Conservation (phyloP, 331 rosid genomes). For the Prunus yedoensis region DNA sequence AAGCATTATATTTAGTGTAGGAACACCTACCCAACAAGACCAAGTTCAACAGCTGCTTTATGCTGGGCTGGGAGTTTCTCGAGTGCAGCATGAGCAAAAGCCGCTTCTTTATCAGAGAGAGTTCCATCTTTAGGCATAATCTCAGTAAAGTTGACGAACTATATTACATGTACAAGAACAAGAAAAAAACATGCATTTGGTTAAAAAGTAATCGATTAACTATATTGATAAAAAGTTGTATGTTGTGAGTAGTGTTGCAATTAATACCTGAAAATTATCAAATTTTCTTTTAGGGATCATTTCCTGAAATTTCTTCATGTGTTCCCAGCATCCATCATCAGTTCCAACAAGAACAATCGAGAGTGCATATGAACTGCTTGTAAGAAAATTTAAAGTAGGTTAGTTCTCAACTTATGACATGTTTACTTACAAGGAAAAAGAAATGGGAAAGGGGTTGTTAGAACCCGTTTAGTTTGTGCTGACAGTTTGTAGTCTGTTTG, state of each 20-base stretch:
- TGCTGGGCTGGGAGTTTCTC: constrained; percentile 79
- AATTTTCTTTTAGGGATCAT: constrained; percentile 66
- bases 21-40: constrained; percentile 50
- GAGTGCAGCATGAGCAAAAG: constrained; percentile 73
- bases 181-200: not conserved
- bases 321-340: constrained; percentile 89
- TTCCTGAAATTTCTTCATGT: constrained; percentile 79
- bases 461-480: no score
- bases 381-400: constrained; percentile 2
- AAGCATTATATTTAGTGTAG: no score
- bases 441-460: no score
- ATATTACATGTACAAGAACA: not conserved
- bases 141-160: constrained; percentile 76
- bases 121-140: constrained; percentile 41
- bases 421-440: no score
- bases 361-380: constrained; percentile 56
- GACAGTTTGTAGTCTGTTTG: no score
- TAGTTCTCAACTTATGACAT: no score
- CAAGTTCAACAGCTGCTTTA: constrained; percentile 61
- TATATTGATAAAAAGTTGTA: not conserved
- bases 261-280: constrained; percentile 73
- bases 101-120: constrained; percentile 54
- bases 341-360: constrained; percentile 74
- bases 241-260: not conserved
- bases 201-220: not conserved